Conservation (phyloP, 73 alveolate species). For the Tetrahymena elliotti region DNA sequence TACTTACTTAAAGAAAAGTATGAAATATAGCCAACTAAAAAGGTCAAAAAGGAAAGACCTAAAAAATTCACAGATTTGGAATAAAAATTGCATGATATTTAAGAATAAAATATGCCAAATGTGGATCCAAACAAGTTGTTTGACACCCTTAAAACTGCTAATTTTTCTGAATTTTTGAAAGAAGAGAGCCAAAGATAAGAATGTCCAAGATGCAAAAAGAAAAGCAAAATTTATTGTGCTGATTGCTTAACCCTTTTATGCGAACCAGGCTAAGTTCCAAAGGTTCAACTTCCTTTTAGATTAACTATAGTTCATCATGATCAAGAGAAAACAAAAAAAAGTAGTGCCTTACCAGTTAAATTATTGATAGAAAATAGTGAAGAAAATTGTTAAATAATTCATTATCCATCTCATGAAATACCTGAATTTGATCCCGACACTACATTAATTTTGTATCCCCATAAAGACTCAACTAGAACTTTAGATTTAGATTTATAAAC, state of each 20-base stretch:
- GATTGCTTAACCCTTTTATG: constrained; percentile 2
- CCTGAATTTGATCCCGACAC: constrained; percentile 13
- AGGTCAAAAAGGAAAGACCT: constrained; percentile 20
- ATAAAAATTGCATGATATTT: not conserved
- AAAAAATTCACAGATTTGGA: constrained; percentile 4
- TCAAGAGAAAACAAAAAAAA: constrained; percentile 26
- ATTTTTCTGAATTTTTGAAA: not conserved
- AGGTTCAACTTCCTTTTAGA: constrained; percentile 8
- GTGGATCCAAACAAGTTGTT: not conserved
- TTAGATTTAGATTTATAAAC: constrained; percentile 3
- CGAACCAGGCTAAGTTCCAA: not conserved
- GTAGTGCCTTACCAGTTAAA: constrained; percentile 27
- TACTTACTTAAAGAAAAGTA: not conserved
- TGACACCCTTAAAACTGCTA: not conserved
- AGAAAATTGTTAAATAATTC: not conserved
- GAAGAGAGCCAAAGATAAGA: constrained; percentile 2
- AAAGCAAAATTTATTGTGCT: constrained; percentile 17
- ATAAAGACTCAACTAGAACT: constrained; percentile 9
- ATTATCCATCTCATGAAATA: not conserved
- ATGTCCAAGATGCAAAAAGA: constrained; percentile 23
- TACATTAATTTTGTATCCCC: constrained; percentile 6
- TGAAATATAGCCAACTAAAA: not conserved
- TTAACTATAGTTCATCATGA: constrained; percentile 26
- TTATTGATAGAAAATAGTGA: constrained; percentile 15
- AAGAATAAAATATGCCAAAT: not conserved